Evolutionary conservation across 1,284 basidiomycete species (phyloP), one percentile per base, ranked within the genome.

Genomic region (Pseudozyma sp.): DNA sequence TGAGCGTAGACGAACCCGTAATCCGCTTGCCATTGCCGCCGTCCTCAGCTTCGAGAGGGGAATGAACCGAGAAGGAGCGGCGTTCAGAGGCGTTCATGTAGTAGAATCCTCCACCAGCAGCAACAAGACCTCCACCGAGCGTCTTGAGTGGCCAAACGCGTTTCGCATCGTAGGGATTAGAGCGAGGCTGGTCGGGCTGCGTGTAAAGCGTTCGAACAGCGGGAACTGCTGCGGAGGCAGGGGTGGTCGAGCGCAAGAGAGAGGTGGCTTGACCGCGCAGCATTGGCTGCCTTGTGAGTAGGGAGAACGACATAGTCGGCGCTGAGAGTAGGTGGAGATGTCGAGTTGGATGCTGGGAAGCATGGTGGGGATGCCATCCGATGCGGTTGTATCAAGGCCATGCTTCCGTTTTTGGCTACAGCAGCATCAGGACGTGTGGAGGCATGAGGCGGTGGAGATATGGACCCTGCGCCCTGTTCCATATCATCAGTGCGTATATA

Each of bases 71-170:
- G n/a, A 73, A 73, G 12, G 18, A 12, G 1, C 40, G 18, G 12
- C 19, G 11, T 1, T 35, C 21, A 19, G 35, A n/a, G 19, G 39
- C 16, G 21, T 43, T 42, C 5, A 60, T 47, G 14, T 64, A 55
- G 34, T 54, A 62, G 51, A 44, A 64, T 6, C 70, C 66, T 12
- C 53, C 45, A 5, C 70, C 70, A 18, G 70, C 60, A 14, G 55
- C 60, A 7, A 73, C 53, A 8, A 73, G 59, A 0, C 70, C 66
- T 5, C 70, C 66, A 2, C 65, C 48, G 21, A 72, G 50, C 10
- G 64, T 54, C 42, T 58, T 72, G 49, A 63, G 57, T 12, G 56
- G 60, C 52, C 53, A 57, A 18, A 44, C 6, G 34, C 62, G 63
- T 3, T 34, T 53, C n/a, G 36, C 3, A 19, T 25, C 25, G 9